These are phyloP conservation scores for Alternaria viburni DNA, from an alignment of 2,329 filamentous ascomycete species.

Conservation along the genomic window DNA sequence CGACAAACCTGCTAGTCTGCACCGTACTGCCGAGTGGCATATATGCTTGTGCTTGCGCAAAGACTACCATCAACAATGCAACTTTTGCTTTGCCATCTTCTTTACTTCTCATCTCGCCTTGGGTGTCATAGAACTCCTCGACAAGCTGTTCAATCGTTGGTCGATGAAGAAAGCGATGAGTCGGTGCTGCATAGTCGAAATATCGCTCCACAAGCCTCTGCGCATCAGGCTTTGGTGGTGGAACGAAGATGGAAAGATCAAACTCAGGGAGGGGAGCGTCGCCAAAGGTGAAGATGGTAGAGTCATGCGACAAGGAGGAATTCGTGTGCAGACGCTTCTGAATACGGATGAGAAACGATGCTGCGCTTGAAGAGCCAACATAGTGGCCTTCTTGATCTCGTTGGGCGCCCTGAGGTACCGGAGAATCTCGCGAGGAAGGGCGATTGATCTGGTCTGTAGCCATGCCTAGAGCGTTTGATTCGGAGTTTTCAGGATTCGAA, in stretches of 20 bases:
- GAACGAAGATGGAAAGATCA: conserved; percentile 52
- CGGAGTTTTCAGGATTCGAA: not conserved
- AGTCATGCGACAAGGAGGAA: conserved; percentile 44
- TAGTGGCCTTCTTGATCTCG: conserved; percentile 57
- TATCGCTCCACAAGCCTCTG: conserved; percentile 59
- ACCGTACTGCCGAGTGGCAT: conserved; percentile 38
- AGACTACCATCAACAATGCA: conserved; percentile 59
- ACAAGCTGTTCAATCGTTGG: conserved; percentile 58
- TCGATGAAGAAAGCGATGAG: conserved; percentile 64
- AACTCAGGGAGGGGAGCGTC: conserved; percentile 57
- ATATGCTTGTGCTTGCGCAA: conserved; percentile 59
- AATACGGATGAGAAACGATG: conserved; percentile 58
- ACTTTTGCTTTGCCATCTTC: conserved; percentile 52
- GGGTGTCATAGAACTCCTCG: conserved; percentile 55
- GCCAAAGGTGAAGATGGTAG: conserved; percentile 59
- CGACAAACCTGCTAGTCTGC: conserved; percentile 33
- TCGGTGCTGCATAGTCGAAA: conserved; percentile 67
- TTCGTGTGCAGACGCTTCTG: conserved; percentile 57
- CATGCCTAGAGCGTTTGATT: conserved; percentile 18
- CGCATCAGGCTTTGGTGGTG: conserved; percentile 52
- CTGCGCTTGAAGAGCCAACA: conserved; percentile 56
- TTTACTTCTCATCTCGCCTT: conserved; percentile 49
- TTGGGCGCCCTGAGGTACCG: conserved; percentile 51
- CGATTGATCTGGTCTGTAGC: conserved; percentile 22
- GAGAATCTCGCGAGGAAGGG: conserved; percentile 49